phyloP scores from a whole-genome alignment of 441 rosid genomes.

The Pelargonium fulgidum region DNA sequence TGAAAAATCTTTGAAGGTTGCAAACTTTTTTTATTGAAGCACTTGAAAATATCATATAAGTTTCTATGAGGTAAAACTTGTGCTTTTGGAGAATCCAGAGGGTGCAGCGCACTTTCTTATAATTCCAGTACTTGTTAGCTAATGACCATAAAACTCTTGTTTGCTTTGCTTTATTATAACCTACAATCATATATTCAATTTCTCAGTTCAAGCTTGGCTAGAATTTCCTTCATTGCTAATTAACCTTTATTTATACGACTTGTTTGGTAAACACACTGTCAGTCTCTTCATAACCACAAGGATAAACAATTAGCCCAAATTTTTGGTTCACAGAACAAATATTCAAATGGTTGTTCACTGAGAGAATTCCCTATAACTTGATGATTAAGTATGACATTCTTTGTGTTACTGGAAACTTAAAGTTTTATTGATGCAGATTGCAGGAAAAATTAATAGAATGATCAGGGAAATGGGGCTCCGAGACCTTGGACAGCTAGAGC shows the following conservation, averaged over 20 bases:
- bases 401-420: slow-evolving; percentile 5
- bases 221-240: neutral
- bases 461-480: slow-evolving; percentile 76
- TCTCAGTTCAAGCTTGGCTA: neutral
- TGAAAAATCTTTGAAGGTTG: no score
- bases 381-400: neutral
- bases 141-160: neutral
- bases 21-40: no score
- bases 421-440: slow-evolving; percentile 40
- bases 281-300: neutral
- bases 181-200: neutral
- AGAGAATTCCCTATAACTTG: neutral
- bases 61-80: no score
- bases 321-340: neutral
- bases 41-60: no score
- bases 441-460: slow-evolving; percentile 70
- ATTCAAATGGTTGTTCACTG: neutral
- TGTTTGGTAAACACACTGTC: neutral
- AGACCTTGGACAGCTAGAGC: slow-evolving; percentile 93
- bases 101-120: neutral
- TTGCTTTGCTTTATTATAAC: neutral
- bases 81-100: no score
- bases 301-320: neutral
- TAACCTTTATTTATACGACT: neutral
- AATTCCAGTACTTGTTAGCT: neutral